Percentiles rank a stretch among this genome's conserved stretches.
Conservation (phyloP, 2,329 filamentous ascomycete genomes). For the Xylariales sp. region DNA sequence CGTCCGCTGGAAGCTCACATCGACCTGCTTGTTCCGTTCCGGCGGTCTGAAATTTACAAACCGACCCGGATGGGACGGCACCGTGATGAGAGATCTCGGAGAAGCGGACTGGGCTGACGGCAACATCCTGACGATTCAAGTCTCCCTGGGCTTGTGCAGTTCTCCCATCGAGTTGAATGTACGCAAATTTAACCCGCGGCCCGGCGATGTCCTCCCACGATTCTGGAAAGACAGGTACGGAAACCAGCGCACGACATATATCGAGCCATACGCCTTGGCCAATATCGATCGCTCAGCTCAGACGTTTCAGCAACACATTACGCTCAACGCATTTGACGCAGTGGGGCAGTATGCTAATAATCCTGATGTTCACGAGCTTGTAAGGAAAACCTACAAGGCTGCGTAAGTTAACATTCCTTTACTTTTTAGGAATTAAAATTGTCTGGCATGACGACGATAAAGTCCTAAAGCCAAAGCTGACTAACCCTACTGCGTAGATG, state of each 20-base stretch:
- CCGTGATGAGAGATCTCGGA: conserved; percentile 34
- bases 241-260: conserved; percentile 17
- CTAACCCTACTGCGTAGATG: conserved; percentile 11
- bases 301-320: conserved; percentile 31
- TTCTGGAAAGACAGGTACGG: conserved; percentile 30
- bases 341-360: conserved; percentile 24
- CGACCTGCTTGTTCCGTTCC: conserved; percentile 35
- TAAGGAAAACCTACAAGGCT: conserved; percentile 23
- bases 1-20: conserved; percentile 36
- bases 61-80: conserved; percentile 31
- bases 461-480: too few species aligned
- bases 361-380: conserved; percentile 22
- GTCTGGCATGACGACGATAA: too few species aligned
- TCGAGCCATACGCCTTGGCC: conserved; percentile 36
- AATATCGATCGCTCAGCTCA: conserved; percentile 29
- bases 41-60: conserved; percentile 39
- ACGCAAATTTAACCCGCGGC: conserved; percentile 32
- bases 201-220: conserved; percentile 32
- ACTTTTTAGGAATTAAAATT: too few species aligned
- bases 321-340: conserved; percentile 21
- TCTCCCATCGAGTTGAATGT: conserved; percentile 34
- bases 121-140: conserved; percentile 26
- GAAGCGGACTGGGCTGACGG: conserved; percentile 23
- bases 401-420: conserved; percentile 22
- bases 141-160: conserved; percentile 32